Evolutionary conservation across 2,329 filamentous ascomycete genomes (phyloP), one percentile per base, ranked within the genome.

Genomic region (Exophiala alcalophila): DNA sequence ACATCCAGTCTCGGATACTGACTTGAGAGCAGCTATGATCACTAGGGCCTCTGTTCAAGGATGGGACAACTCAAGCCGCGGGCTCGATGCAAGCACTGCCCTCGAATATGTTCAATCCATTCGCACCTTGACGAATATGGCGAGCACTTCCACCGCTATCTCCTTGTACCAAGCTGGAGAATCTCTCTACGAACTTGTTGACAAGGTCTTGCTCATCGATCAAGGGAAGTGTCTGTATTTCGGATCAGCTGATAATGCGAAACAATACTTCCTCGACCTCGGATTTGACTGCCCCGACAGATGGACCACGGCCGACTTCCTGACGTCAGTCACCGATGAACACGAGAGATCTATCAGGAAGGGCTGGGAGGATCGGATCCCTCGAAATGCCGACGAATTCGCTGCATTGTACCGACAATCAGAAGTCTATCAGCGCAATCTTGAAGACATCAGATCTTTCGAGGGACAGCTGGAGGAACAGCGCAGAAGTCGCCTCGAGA

Each of bases 11-110:
- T 30, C 88, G 23, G n/a, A 2, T 26, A 29, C 44, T 42, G 23
- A 41, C 33, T 12, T 10, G 84, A 1, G 15, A 14, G 86, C 92
- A 63, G 86, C 86, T 53, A 75, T 83, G 47, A 69, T 89, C 8
- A 81, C 81, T 11, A 66, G 67, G n/a, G 76, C 78, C 2, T 80
- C 74, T 28, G 69, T 78, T 2, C 81, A 86, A 60, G 83, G 81
- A 47, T 92, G 86, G 86, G 87, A 84, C 47, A 87, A 87, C 52
- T 81, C 75, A 16, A 90, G 85, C 0, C 73, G 77, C 37, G 86
- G 86, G 8, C 70, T 91, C 1, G 86, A 90, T 61, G 80, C 81
- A 0, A 80, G 80, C 5, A 88, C 82, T 0, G 85, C 85, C 0
- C 64, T 87, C 26, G 82, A 86, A 55, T 90, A 88, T 48, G 81